Evolutionary conservation across 768 basidiomycete species (phyloP), one percentile per base, ranked within the genome.

Genomic region (Termitomyces sp.): DNA sequence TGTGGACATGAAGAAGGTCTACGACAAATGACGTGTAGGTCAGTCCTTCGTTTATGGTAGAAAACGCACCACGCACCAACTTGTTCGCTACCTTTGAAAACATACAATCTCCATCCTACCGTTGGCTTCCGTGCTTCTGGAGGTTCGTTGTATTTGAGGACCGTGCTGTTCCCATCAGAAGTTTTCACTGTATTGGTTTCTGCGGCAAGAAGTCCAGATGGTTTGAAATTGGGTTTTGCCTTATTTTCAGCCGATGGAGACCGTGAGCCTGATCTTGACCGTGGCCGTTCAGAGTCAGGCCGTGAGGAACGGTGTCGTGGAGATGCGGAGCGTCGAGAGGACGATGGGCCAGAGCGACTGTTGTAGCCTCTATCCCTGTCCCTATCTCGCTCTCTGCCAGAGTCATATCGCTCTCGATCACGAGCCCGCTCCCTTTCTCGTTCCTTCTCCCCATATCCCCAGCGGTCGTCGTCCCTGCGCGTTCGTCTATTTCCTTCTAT

Each of bases 91-190:
- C 91, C 96, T 72, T 98, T 98, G 80, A 98, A 99, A 32, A 98
- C 95, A 66, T 98, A 99, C 57, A 99, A 66, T 66, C 97, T 79
- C 97, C 97, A 98, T 16, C 91, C 89, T 32, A 89, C 70, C 5
- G 78, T 72, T 10, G 97, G 96, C 66, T 95, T 98, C 60, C 97
- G 77, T 27, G 96, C 97, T 76, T 99, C 97, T 6, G 97, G 94
- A 15, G 97, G 97, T 70, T 99, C 97, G 58, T 98, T 95, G 69
- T 99, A 99, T 70, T 98, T 99, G 58, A 99, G 76, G 41, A 97
- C 83, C 6, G 89, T 87, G 62, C 76, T 85, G 48, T 82, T 82
- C n/a, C 90, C 92, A 65, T 91, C 86, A 7, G 76, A 73, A 31
- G 83, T 78, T 60, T 82, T 81, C 40, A 95, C 86, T 1, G 91